Conservation (phyloP, 1,284 basidiomycete species). For the Malassezia restricta region DNA sequence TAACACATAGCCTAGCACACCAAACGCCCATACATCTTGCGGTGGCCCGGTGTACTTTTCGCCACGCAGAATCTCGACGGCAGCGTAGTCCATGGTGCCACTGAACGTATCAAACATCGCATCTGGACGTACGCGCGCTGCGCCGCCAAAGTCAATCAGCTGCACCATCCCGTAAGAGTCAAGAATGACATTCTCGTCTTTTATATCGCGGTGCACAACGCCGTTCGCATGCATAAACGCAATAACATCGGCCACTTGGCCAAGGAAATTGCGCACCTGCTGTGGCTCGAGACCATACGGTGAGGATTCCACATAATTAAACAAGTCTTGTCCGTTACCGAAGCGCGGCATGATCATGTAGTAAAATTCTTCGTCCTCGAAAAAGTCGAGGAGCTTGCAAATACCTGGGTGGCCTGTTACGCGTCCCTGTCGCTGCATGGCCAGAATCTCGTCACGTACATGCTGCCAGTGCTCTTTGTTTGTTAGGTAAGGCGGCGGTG, state of each 20-base stretch:
- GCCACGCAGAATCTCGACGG: slow-evolving; percentile 87
- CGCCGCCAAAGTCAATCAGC: slow-evolving; percentile 80
- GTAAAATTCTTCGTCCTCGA: slow-evolving; percentile 93
- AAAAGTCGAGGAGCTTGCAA: slow-evolving; percentile 87
- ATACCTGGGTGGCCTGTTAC: slow-evolving; percentile 63
- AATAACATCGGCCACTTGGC: slow-evolving; percentile 85
- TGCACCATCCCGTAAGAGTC: slow-evolving; percentile 55
- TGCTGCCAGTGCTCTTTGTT: slow-evolving; percentile 8
- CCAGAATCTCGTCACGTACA: slow-evolving; percentile 1
- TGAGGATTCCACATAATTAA: slow-evolving; percentile 82
- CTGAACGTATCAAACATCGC: slow-evolving; percentile 92
- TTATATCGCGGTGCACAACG: slow-evolving; percentile 93
- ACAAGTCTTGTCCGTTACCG: slow-evolving; percentile 60
- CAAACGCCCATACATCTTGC: slow-evolving; percentile 96
- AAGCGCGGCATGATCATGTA: slow-evolving; percentile 60
- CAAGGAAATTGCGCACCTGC: slow-evolving; percentile 70
- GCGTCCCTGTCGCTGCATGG: neutral
- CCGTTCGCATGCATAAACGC: slow-evolving; percentile 80
- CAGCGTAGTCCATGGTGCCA: slow-evolving; percentile 74
- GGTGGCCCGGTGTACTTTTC: slow-evolving; percentile 89
- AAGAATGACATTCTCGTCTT: slow-evolving; percentile 83
- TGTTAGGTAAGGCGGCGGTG: slow-evolving; percentile 21
- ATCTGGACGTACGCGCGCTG: slow-evolving; percentile 61
- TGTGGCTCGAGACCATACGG: slow-evolving; percentile 70
- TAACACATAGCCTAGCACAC: slow-evolving; percentile 92